A percentile compares a stretch with the other conserved stretches of the same genome.
phyloP scores from a whole-genome alignment of 2,329 filamentous ascomycete genomes.

The Fusarium setosum region DNA sequence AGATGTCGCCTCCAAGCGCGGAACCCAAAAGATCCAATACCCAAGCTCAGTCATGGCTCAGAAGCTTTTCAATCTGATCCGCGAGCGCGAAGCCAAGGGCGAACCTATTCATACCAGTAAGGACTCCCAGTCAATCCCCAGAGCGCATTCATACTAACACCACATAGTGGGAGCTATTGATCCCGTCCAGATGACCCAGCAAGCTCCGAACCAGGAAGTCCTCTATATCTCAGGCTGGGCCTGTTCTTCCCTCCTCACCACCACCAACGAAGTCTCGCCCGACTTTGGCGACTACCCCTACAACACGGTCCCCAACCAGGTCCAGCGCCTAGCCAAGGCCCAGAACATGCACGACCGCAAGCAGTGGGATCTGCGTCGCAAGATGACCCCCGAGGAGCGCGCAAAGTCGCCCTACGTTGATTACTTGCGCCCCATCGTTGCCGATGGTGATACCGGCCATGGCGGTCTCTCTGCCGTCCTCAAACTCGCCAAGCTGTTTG shows the following conservation, averaged over 20 bases:
- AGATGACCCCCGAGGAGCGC: conserved; percentile 79
- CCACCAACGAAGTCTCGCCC: conserved; percentile 95
- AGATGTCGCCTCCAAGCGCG: conserved; percentile 93
- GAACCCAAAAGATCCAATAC: conserved; percentile 86
- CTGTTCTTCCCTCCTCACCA: conserved; percentile 91
- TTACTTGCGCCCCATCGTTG: conserved; percentile 94
- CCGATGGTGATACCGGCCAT: conserved; percentile 96
- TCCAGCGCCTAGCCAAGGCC: conserved; percentile 94
- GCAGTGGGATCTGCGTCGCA: conserved; percentile 87
- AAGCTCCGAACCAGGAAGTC: conserved; percentile 94
- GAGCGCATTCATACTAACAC: conserved; percentile 17
- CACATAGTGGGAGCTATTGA: conserved; percentile 91
- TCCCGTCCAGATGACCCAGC: conserved; percentile 99
- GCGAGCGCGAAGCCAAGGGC: conserved; percentile 79
- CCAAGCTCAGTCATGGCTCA: conserved; percentile 94
- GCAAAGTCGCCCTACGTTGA: conserved; percentile 85
- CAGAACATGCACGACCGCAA: conserved; percentile 97
- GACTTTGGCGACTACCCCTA: conserved; percentile 99
- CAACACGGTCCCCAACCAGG: conserved; percentile 98
- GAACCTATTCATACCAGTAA: conserved; percentile 93
- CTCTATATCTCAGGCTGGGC: conserved; percentile 98
- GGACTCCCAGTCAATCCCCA: conserved; percentile 38
- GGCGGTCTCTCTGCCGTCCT: conserved; percentile 92
- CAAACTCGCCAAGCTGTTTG: conserved; percentile 97
- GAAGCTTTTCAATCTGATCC: conserved; percentile 91